These are phyloP conservation scores for Zymoseptoria passerinii DNA, from an alignment of 2,329 filamentous ascomycete genomes.

Conservation along the genomic window DNA sequence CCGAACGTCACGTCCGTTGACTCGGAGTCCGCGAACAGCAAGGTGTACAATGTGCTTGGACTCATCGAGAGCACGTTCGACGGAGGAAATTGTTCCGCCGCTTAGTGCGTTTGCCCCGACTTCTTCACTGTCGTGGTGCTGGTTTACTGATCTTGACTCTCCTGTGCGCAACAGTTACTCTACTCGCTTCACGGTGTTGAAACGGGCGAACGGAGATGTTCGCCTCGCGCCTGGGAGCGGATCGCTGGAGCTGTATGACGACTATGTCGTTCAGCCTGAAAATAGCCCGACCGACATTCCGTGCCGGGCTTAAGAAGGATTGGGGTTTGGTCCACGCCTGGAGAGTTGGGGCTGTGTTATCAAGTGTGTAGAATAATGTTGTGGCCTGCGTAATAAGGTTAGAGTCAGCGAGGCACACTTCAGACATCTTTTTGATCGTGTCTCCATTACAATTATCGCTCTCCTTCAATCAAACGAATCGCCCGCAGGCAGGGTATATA, in stretches of 20 bases:
- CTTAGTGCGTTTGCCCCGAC: conserved; percentile 6
- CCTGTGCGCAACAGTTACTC: conserved; percentile 2
- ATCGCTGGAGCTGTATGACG: conserved; percentile 9
- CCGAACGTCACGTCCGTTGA: conserved; percentile 8
- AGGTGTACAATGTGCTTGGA: conserved; percentile 8
- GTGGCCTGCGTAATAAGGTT: neutral
- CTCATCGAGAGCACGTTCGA: conserved; percentile 10
- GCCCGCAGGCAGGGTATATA: neutral
- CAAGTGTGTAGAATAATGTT: no score
- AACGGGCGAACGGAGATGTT: conserved; percentile 1
- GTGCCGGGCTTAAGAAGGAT: neutral
- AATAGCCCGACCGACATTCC: conserved; percentile 6
- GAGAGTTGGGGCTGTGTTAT: no score
- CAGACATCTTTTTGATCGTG: neutral
- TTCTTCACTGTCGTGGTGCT: neutral
- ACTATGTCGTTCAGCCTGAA: conserved; percentile 5
- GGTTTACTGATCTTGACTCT: neutral
- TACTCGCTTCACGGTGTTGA: conserved; percentile 7
- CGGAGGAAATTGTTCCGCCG: conserved; percentile 8
- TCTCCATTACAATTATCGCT: neutral
- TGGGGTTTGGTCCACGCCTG: neutral
- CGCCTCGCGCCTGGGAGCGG: conserved; percentile 1
- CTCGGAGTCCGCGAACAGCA: conserved; percentile 2
- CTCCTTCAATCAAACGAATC: neutral
- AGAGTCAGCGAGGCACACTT: neutral